Conservation (phyloP, 768 basidiomycete species). For the Dioszegia hungarica region DNA sequence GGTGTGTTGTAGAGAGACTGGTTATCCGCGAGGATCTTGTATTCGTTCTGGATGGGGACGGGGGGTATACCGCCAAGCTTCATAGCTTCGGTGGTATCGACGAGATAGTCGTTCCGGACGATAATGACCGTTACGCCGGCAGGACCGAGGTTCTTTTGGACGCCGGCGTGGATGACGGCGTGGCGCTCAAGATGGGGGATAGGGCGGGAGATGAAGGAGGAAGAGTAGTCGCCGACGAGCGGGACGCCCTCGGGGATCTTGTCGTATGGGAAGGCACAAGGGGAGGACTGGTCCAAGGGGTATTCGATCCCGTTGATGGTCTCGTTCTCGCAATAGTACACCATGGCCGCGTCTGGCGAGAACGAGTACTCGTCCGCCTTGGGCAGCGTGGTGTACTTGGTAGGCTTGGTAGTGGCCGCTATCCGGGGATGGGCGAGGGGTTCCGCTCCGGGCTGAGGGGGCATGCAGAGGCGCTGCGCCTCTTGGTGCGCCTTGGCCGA, state of each 20-base stretch:
- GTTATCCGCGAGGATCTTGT: constrained; percentile 72
- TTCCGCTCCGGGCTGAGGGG: constrained; percentile 7
- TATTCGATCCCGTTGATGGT: constrained; percentile 95
- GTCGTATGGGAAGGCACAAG: constrained; percentile 73
- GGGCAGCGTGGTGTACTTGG: constrained; percentile 67
- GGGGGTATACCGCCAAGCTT: constrained; percentile 62
- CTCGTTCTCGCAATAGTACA: constrained; percentile 99
- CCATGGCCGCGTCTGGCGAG: constrained; percentile 73
- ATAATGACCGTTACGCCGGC: constrained; percentile 89
- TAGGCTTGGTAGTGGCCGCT: constrained; percentile 61
- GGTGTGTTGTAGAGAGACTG: constrained; percentile 89
- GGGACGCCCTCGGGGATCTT: constrained; percentile 61
- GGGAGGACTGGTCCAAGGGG: constrained; percentile 52
- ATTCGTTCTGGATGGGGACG: constrained; percentile 73
- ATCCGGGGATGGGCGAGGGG: constrained; percentile 58
- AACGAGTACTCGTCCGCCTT: constrained; percentile 67
- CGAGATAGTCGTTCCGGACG: constrained; percentile 88
- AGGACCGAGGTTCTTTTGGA: constrained; percentile 96
- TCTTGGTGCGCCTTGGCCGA: constrained; percentile 79
- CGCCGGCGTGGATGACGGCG: constrained; percentile 92
- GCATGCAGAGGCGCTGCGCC: constrained; percentile 63
- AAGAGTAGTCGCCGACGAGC: constrained; percentile 90
- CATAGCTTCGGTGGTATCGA: constrained; percentile 76
- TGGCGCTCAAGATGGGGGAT: constrained; percentile 84
- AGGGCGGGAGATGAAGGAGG: constrained; percentile 91